phyloP scores from a whole-genome alignment of 106 monocot genomes.

The Dioscorea alata region DNA sequence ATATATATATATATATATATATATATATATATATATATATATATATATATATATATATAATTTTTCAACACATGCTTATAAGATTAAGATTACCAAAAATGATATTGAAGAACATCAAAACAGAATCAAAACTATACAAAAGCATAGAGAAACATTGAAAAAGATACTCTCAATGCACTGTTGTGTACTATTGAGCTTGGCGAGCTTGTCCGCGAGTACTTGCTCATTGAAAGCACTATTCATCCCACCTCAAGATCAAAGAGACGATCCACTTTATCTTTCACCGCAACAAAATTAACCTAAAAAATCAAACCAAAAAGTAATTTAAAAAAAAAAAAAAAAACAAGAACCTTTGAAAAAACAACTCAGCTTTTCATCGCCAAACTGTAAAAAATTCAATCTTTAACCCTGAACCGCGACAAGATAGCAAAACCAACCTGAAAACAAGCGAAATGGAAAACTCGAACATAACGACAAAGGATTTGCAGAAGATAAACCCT shows the following conservation, averaged over 20 bases:
- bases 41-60: too few relatives aligned
- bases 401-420: background rate
- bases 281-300: background rate
- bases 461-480: background rate
- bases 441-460: background rate
- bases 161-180: conserved; percentile 99
- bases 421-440: conserved; percentile 1
- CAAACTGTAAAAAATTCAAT: background rate
- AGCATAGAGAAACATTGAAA: conserved; percentile 6
- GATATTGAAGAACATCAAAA: background rate
- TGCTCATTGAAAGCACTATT: conserved; percentile 90
- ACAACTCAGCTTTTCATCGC: too few relatives aligned
- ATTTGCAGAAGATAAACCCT: background rate
- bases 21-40: too few relatives aligned
- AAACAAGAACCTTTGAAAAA: background rate
- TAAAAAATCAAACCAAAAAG: background rate
- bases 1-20: too few relatives aligned
- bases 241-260: conserved; percentile 49
- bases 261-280: background rate
- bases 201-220: conserved; percentile 94
- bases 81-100: too few relatives aligned
- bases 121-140: background rate
- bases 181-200: conserved; percentile 96
- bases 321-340: background rate
- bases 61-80: too few relatives aligned